These are phyloP conservation scores for Verticillium dahliae DNA, from an alignment of 2,329 filamentous ascomycete genomes.

Conservation along the genomic window DNA sequence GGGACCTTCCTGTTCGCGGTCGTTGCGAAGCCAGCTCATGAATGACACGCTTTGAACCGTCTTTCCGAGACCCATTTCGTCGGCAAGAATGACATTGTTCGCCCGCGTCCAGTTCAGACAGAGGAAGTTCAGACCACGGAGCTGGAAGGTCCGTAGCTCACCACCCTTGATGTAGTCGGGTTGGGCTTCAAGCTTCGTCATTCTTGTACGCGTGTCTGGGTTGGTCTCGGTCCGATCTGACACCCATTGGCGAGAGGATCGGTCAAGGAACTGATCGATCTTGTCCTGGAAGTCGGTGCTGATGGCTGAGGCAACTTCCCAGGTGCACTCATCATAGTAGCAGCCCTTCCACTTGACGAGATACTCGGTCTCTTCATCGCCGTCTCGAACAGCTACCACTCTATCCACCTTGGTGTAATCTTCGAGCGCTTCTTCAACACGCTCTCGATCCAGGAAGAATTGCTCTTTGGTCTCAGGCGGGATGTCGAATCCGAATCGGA, in stretches of 20 bases:
- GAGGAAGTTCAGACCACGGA: conserved; percentile 90
- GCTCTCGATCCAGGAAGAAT: conserved; percentile 90
- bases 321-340: conserved; percentile 90
- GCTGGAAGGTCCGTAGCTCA: conserved; percentile 84
- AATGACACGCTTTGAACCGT: conserved; percentile 97
- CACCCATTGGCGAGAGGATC: conserved; percentile 70
- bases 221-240: conserved; percentile 77
- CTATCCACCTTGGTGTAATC: conserved; percentile 92
- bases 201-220: conserved; percentile 65
- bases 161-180: conserved; percentile 81
- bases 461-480: conserved; percentile 84
- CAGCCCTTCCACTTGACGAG: conserved; percentile 96
- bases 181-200: conserved; percentile 68
- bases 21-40: conserved; percentile 92
- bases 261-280: conserved; percentile 86
- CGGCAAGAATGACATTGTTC: conserved; percentile 94
- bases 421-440: conserved; percentile 78
- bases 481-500: conserved; percentile 69
- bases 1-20: conserved; percentile 82
- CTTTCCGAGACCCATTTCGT: conserved; percentile 98
- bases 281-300: conserved; percentile 76
- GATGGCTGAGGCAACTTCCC: conserved; percentile 75
- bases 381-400: conserved; percentile 76
- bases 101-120: conserved; percentile 91
- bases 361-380: conserved; percentile 79